Percentiles rank a stretch among this genome's conserved stretches.
phyloP scores from a whole-genome alignment of 176 grass and related monocot species.

The Lolium perenne region DNA sequence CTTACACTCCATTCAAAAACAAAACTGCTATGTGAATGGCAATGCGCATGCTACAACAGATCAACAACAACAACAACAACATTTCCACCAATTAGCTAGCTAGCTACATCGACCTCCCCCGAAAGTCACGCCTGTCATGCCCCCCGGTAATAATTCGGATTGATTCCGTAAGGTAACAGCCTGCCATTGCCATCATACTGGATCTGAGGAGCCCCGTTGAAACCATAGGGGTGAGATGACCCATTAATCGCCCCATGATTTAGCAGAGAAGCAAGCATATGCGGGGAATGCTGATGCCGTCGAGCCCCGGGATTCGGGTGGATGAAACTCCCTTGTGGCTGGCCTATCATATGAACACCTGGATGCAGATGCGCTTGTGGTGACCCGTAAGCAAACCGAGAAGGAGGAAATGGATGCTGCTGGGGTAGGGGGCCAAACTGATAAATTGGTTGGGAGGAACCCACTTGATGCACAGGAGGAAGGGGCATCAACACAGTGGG shows the following conservation, averaged over 20 bases:
- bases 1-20: not conserved
- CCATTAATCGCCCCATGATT: not conserved
- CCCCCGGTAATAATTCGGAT: slow-evolving; percentile 34
- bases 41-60: slow-evolving; percentile 13
- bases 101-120: not conserved
- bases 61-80: not conserved
- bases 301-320: slow-evolving; percentile 32
- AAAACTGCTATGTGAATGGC: not conserved
- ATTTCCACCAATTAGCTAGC: not conserved
- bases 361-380: slow-evolving; percentile 29
- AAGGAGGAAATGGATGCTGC: not conserved
- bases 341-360: slow-evolving; percentile 35
- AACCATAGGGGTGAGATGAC: slow-evolving; percentile 22
- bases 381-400: slow-evolving; percentile 22
- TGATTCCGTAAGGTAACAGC: slow-evolving; percentile 27
- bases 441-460: not conserved
- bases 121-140: slow-evolving; percentile 17
- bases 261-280: slow-evolving; percentile 28
- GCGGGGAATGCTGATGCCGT: slow-evolving; percentile 40
- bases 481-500: slow-evolving; percentile 25
- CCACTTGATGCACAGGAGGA: slow-evolving; percentile 21
- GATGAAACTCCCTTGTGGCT: slow-evolving; percentile 35
- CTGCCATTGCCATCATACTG: slow-evolving; percentile 20
- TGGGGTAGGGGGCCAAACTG: slow-evolving; percentile 24
- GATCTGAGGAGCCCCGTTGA: slow-evolving; percentile 21